These are phyloP conservation scores for Cystoderma amianthinum DNA, from an alignment of 768 basidiomycete species.

Conservation along the genomic window DNA sequence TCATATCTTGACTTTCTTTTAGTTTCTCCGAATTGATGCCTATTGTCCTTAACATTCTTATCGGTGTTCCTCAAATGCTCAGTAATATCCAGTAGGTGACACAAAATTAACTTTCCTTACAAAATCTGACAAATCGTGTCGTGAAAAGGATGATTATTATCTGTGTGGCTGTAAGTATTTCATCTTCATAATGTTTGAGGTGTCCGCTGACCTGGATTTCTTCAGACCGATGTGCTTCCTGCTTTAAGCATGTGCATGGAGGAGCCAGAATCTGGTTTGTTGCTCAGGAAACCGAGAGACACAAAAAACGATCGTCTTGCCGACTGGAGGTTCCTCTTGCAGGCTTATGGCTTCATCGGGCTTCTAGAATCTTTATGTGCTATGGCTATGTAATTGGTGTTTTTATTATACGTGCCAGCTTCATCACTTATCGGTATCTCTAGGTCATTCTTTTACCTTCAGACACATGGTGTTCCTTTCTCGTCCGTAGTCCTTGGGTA, in stretches of 20 bases:
- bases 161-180: slow-evolving; percentile 30
- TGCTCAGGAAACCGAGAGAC: slow-evolving; percentile 48
- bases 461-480: not conserved
- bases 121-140: not conserved
- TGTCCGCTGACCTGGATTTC: not conserved
- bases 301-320: slow-evolving; percentile 49
- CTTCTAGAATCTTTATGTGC: slow-evolving; percentile 38
- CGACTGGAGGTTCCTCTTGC: slow-evolving; percentile 43
- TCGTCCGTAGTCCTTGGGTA: not conserved
- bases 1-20: slow-evolving; percentile 1
- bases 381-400: slow-evolving; percentile 35
- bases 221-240: slow-evolving; percentile 45
- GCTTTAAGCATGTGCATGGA: slow-evolving; percentile 51
- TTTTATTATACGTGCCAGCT: too few species aligned
- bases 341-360: slow-evolving; percentile 55
- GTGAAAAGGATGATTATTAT: slow-evolving; percentile 33
- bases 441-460: not conserved
- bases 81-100: too few species aligned
- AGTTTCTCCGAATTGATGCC: slow-evolving; percentile 60
- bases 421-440: too few species aligned
- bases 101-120: slow-evolving; percentile 26
- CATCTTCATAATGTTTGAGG: not conserved
- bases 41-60: slow-evolving; percentile 40
- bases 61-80: slow-evolving; percentile 27
- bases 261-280: slow-evolving; percentile 53